Conservation (phyloP, 176 grass and related monocot species). For the Pharus latifolius region DNA sequence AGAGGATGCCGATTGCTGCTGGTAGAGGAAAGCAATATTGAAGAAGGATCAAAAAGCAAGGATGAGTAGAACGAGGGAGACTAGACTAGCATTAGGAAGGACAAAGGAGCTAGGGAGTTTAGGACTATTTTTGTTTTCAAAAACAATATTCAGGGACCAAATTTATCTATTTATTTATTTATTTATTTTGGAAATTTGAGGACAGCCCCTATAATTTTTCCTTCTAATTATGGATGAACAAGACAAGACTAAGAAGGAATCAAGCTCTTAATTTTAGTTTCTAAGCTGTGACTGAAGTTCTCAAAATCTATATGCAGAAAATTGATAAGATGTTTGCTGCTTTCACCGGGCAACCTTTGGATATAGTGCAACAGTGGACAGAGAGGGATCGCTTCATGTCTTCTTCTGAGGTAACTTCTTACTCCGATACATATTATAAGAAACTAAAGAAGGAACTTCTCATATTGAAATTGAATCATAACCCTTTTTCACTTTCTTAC, state of each 20-base stretch:
- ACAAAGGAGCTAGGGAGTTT: no score
- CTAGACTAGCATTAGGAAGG: no score
- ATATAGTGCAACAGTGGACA: constrained; percentile 76
- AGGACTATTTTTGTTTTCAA: no score
- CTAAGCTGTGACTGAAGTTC: constrained; percentile 9
- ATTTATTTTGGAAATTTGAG: no score
- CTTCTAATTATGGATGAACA: not conserved
- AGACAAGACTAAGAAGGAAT: not conserved
- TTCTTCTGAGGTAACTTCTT: constrained; percentile 57
- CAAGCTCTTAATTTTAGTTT: not conserved
- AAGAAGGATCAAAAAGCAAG: no score
- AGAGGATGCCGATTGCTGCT: no score
- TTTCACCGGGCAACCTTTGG: constrained; percentile 81
- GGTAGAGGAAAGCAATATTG: no score
- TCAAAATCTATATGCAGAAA: constrained; percentile 52
- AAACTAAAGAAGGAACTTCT: not conserved
- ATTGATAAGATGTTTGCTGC: constrained; percentile 94
- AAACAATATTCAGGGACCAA: no score
- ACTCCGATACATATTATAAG: not conserved
- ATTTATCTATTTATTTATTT: no score
- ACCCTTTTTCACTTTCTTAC: not conserved
- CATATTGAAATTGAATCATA: not conserved
- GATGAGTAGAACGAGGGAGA: no score
- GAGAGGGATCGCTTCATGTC: constrained; percentile 94
- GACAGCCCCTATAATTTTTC: no score